Percentiles rank a stretch among this genome's conserved stretches.
phyloP scores from a whole-genome alignment of 2,329 filamentous ascomycete species.

The Aspergillus sojae region DNA sequence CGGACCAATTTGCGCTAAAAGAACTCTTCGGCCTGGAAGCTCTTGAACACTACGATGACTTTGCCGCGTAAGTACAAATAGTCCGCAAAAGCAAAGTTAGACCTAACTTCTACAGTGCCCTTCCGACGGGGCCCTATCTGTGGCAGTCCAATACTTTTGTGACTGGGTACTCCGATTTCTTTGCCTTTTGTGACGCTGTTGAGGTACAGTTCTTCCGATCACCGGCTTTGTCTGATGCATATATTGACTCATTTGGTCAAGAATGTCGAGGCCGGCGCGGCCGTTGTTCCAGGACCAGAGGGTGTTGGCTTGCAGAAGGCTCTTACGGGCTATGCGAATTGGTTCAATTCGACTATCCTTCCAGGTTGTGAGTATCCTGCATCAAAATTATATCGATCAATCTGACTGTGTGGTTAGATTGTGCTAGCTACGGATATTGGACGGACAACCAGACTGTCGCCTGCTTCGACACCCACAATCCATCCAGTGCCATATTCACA shows the following conservation, averaged over 20 bases:
- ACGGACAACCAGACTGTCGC: conserved; percentile 43
- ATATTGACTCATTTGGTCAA: conserved; percentile 28
- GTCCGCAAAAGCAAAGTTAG: background rate
- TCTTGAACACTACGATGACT: conserved; percentile 57
- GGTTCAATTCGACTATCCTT: conserved; percentile 51
- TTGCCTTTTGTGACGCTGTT: background rate
- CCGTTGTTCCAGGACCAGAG: conserved; percentile 35
- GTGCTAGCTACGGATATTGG: conserved; percentile 55
- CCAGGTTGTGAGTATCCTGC: conserved; percentile 37
- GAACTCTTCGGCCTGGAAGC: conserved; percentile 54
- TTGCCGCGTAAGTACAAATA: conserved; percentile 41
- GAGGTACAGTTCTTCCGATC: background rate
- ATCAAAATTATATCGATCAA: background rate
- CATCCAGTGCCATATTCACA: conserved; percentile 52
- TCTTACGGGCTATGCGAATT: conserved; percentile 58
- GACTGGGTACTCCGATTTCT: conserved; percentile 49
- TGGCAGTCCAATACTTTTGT: conserved; percentile 61
- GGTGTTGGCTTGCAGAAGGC: conserved; percentile 60
- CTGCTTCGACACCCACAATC: conserved; percentile 60
- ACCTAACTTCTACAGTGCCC: conserved; percentile 37
- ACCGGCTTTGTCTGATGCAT: background rate
- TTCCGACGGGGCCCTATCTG: conserved; percentile 59
- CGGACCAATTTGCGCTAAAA: conserved; percentile 52
- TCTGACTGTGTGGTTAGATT: conserved; percentile 39
- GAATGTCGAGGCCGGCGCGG: conserved; percentile 34